Percentiles rank a stretch among this genome's conserved stretches.
phyloP scores from a whole-genome alignment of 2,329 filamentous ascomycete genomes.

The Albifimbria verrucaria region DNA sequence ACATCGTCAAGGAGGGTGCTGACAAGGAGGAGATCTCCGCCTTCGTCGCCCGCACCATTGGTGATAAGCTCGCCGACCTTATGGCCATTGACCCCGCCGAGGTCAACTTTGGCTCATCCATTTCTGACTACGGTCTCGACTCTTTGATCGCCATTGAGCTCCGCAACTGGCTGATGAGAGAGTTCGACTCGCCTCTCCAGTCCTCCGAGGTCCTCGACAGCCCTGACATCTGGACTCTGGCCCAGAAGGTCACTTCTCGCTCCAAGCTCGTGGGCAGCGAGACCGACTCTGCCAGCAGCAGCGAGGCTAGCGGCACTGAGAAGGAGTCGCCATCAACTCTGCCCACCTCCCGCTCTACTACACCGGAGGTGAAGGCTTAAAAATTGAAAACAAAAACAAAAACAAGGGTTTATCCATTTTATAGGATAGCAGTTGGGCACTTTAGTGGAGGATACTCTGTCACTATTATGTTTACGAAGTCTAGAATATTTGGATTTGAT shows the following conservation, averaged over 20 bases:
- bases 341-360: neutral
- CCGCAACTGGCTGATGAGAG: conserved; percentile 40
- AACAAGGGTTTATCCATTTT: no score
- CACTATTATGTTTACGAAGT: no score
- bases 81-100: neutral
- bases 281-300: neutral
- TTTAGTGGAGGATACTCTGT: no score
- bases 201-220: conserved; percentile 4
- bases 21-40: conserved; percentile 2
- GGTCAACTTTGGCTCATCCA: neutral
- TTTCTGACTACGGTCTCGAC: conserved; percentile 29
- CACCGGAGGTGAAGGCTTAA: neutral
- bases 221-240: conserved; percentile 4
- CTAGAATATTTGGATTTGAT: no score
- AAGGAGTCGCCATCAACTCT: neutral
- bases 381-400: neutral
- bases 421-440: no score
- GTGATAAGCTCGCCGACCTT: conserved; percentile 1
- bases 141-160: conserved; percentile 43
- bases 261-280: neutral
- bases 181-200: conserved; percentile 46
- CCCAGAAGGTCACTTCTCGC: neutral
- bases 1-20: conserved; percentile 1
- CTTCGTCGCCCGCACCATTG: conserved; percentile 1
- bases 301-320: neutral